Evolutionary conservation across 768 basidiomycete species (phyloP).

Genomic region (Rhodotorula kratochvilovae): DNA sequence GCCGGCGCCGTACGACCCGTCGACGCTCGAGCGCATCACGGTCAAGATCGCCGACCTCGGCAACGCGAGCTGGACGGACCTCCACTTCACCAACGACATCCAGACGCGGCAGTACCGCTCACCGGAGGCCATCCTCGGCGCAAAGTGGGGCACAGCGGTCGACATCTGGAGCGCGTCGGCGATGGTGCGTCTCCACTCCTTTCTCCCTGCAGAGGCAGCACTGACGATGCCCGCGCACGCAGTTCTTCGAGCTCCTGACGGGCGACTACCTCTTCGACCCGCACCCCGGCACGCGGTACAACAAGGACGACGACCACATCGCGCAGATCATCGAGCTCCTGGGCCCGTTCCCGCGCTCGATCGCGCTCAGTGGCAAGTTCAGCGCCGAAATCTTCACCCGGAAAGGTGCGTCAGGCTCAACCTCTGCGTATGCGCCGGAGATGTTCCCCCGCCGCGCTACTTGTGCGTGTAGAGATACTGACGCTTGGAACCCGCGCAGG

Average conservation of each 20-base stretch:
- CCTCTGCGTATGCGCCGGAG: no score
- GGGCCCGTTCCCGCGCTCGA: constrained; percentile 75
- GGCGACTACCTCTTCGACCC: constrained; percentile 99
- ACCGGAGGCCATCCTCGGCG: constrained; percentile 94
- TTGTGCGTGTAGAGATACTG: neutral
- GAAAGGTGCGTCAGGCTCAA: constrained; percentile 60
- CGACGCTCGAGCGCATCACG: constrained; percentile 66
- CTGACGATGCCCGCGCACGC: neutral
- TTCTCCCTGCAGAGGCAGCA: neutral
- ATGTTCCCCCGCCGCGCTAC: no score
- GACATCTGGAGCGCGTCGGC: constrained; percentile 97
- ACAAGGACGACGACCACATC: constrained; percentile 92
- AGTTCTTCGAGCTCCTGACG: constrained; percentile 86
- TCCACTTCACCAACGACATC: constrained; percentile 98
- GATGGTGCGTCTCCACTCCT: constrained; percentile 59
- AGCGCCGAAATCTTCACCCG: constrained; percentile 91
- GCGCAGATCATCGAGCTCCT: constrained; percentile 96
- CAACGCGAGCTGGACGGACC: constrained; percentile 71
- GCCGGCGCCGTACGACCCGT: constrained; percentile 45
- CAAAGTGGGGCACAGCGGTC: constrained; percentile 89
- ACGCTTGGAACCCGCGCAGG: constrained; percentile 48
- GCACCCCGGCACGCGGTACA: constrained; percentile 86
- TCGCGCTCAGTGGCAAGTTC: constrained; percentile 89
- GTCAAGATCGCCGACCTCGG: constrained; percentile 99
- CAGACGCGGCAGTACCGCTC: constrained; percentile 94